phyloP scores from a whole-genome alignment of 2,329 filamentous ascomycete genomes.

The Aurifilum marmelostoma region DNA sequence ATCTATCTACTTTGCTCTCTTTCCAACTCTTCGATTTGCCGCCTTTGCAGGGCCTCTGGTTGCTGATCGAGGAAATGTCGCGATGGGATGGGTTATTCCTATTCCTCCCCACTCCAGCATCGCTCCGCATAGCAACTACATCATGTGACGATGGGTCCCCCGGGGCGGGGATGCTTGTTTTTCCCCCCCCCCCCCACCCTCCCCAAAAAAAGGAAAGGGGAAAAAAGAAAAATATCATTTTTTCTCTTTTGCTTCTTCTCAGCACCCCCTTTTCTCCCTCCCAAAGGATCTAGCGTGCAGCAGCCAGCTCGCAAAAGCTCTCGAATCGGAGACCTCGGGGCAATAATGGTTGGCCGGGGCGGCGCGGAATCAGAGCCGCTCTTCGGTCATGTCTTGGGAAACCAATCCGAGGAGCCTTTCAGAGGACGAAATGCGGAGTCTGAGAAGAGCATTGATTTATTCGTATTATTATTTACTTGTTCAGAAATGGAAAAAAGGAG shows the following conservation, averaged over 20 bases:
- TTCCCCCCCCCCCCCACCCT: not conserved
- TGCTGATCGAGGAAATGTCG: not conserved
- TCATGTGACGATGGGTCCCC: constrained; percentile 19
- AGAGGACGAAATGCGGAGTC: not conserved
- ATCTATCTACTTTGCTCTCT: not conserved
- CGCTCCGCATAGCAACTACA: constrained; percentile 17
- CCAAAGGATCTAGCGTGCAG: constrained; percentile 16
- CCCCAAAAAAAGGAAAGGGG: too few species aligned
- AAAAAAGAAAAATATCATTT: too few species aligned
- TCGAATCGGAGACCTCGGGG: not conserved
- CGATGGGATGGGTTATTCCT: not conserved
- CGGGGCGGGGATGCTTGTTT: not conserved
- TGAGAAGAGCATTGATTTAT: not conserved
- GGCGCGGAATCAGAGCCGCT: not conserved
- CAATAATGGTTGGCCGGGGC: not conserved
- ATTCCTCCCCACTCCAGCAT: not conserved
- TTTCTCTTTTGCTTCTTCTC: not conserved
- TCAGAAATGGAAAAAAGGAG: too few species aligned
- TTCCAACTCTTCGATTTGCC: not conserved
- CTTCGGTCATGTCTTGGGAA: not conserved
- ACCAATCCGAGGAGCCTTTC: not conserved
- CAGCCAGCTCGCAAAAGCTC: not conserved
- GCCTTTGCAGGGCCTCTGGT: not conserved
- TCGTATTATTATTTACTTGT: not conserved
- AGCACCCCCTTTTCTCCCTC: not conserved